Conservation (phyloP, 495 filamentous ascomycete genomes). For the Hypomontagnella submonticulosa region DNA sequence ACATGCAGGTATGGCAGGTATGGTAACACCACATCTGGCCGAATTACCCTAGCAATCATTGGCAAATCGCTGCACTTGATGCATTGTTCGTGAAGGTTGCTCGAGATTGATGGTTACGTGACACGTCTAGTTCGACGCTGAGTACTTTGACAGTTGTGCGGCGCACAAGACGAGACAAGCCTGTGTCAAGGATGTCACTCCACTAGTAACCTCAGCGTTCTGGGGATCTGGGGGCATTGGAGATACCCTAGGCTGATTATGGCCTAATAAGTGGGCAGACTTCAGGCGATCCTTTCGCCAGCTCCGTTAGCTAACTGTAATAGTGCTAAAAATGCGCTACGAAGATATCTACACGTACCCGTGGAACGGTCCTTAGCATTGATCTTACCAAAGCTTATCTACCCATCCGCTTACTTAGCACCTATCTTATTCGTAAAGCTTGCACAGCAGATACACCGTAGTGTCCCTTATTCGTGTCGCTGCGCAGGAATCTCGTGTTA, state of each 20-base stretch:
- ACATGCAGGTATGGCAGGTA: conserved; percentile 18
- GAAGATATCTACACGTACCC: too few relatives aligned
- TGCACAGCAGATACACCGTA: too few relatives aligned
- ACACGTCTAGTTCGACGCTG: conserved; percentile 16
- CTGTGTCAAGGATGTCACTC: conserved; percentile 14
- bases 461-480: conserved; percentile 26
- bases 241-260: conserved; percentile 20
- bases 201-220: conserved; percentile 30
- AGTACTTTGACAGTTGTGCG: conserved; percentile 11
- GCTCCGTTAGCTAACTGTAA: conserved; percentile 16
- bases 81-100: conserved; percentile 24
- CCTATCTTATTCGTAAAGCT: too few relatives aligned
- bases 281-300: conserved; percentile 33
- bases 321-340: neutral
- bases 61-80: neutral
- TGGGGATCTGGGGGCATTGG: conserved; percentile 28
- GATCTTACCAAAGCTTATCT: conserved; percentile 2
- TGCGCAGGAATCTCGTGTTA: conserved; percentile 21
- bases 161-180: conserved; percentile 17
- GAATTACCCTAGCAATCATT: conserved; percentile 11
- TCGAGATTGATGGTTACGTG: conserved; percentile 38
- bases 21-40: conserved; percentile 25
- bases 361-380: too few relatives aligned
- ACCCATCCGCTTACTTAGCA: neutral
- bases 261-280: conserved; percentile 27